Percentiles rank a stretch among this genome's conserved stretches.
phyloP scores from a whole-genome alignment of 2,329 filamentous ascomycete species.

The Scedosporium dehoogii region DNA sequence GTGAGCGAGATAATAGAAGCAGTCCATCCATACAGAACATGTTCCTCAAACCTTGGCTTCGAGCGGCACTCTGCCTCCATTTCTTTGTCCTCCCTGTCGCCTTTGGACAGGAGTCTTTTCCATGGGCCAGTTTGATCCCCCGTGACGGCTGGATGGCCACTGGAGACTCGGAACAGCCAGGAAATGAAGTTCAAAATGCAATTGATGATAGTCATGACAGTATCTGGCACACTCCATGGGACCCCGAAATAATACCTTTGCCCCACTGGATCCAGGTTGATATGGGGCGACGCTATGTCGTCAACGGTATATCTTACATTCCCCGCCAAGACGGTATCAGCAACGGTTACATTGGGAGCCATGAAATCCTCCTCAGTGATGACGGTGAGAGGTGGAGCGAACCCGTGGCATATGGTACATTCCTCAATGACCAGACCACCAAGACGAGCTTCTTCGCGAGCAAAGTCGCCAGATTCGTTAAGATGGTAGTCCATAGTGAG shows the following conservation, averaged over 20 bases:
- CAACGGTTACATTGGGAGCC: conserved; percentile 19
- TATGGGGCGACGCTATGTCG: conserved; percentile 15
- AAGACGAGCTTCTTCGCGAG: conserved; percentile 24
- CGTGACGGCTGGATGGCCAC: conserved; percentile 15
- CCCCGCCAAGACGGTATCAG: conserved; percentile 17
- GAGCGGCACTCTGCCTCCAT: too few species aligned
- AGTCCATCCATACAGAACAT: too few species aligned
- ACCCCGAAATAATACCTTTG: conserved; percentile 8
- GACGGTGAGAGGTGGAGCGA: conserved; percentile 17
- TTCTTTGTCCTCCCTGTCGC: too few species aligned
- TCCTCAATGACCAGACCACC: conserved; percentile 16
- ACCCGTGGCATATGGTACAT: conserved; percentile 19
- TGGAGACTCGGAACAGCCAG: conserved; percentile 18
- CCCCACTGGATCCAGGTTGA: conserved; percentile 22
- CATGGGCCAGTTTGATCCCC: neutral
- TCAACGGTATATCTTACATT: conserved; percentile 20
- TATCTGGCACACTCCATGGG: conserved; percentile 18
- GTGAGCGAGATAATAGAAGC: too few species aligned
- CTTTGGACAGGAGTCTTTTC: neutral
- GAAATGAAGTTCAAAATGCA: conserved; percentile 18
- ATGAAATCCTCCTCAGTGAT: conserved; percentile 18
- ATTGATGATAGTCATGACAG: conserved; percentile 19
- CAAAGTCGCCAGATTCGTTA: conserved; percentile 18
- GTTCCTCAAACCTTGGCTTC: too few species aligned
- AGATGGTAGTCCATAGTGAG: conserved; percentile 19